A percentile compares a stretch with the other conserved stretches of the same genome.
phyloP scores from a whole-genome alignment of 169 alveolate species.

The Eimeria necatrix region DNA sequence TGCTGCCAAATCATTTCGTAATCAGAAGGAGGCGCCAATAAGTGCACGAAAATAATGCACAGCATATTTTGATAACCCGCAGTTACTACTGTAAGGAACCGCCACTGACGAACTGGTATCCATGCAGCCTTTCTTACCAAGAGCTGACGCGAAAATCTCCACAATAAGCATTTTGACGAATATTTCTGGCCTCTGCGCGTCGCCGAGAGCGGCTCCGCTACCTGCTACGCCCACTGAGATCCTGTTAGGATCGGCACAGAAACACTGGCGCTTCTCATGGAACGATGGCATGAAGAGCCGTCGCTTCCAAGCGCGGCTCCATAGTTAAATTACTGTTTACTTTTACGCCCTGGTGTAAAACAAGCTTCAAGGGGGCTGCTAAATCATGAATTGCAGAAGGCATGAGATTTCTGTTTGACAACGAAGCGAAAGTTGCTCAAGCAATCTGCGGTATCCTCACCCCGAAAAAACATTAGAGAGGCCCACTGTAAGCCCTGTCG shows the following conservation, averaged over 20 bases:
- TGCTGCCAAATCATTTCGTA: no score
- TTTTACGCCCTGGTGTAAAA: neutral
- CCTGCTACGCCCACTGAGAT: slow-evolving; percentile 99
- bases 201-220: slow-evolving; percentile 99
- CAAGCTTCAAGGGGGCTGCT: neutral
- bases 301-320: no score
- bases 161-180: slow-evolving; percentile 98
- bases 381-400: no score
- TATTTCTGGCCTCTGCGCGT: slow-evolving; percentile 99
- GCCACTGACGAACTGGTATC: neutral
- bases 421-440: no score
- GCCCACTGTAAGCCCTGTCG: slow-evolving; percentile 99
- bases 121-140: slow-evolving; percentile 90
- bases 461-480: slow-evolving; percentile 99
- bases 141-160: slow-evolving; percentile 99
- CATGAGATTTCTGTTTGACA: no score
- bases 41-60: no score
- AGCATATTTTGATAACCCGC: no score
- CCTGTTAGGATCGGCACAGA: slow-evolving; percentile 14
- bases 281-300: no score
- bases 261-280: no score
- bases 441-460: slow-evolving; percentile 79
- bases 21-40: no score
- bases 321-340: neutral
- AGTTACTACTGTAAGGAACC: no score